phyloP scores from a whole-genome alignment of 352 stramenopile genomes.

The Albugo candida region DNA sequence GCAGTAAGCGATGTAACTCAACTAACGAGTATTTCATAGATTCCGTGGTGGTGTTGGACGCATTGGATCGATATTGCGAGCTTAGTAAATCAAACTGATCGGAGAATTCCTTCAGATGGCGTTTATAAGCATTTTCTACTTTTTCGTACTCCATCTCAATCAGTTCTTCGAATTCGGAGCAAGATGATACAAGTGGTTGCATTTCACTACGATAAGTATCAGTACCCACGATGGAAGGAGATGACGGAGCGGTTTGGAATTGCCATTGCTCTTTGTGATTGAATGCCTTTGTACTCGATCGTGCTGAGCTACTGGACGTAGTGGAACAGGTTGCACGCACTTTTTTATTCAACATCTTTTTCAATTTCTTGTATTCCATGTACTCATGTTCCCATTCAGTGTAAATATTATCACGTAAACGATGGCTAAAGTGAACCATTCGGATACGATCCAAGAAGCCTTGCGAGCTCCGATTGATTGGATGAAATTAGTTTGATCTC shows the following conservation, averaged over 20 bases:
- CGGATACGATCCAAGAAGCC: not conserved
- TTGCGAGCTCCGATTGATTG: no score
- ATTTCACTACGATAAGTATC: no score
- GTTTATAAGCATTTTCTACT: constrained; percentile 82
- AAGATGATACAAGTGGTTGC: no score
- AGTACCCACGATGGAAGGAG: no score
- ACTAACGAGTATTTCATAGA: constrained; percentile 85
- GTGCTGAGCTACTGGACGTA: not conserved
- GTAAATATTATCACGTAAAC: constrained; percentile 68
- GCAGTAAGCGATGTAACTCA: constrained; percentile 86
- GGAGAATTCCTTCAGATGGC: constrained; percentile 63
- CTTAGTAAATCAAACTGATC: constrained; percentile 75
- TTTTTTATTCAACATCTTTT: constrained; percentile 58
- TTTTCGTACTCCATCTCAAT: constrained; percentile 71
- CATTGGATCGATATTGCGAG: constrained; percentile 31
- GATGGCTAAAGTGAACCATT: constrained; percentile 66
- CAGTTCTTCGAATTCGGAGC: constrained; percentile 54
- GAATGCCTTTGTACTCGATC: no score
- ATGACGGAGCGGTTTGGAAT: no score
- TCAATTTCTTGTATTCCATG: constrained; percentile 79
- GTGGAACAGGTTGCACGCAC: constrained; percentile 4
- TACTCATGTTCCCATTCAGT: constrained; percentile 78
- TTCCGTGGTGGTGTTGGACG: constrained; percentile 45
- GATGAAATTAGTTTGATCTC: no score
- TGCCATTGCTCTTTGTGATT: no score